These are phyloP conservation scores for Zygoascus meyerae DNA, from an alignment of 1,139 yeast genomes.

Conservation along the genomic window DNA sequence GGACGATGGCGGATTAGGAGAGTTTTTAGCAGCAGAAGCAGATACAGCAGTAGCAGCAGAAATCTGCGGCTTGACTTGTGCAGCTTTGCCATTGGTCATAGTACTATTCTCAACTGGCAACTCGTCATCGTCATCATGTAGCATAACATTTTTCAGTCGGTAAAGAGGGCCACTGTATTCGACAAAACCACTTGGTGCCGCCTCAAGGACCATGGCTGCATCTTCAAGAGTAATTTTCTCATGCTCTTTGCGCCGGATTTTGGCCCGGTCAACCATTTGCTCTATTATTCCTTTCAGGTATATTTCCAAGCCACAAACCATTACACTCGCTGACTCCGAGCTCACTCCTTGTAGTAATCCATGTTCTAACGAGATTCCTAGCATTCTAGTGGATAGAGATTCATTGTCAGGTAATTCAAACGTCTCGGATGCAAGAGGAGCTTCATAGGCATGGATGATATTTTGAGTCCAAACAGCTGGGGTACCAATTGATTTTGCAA, in stretches of 20 bases:
- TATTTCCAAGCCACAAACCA: constrained; percentile 70
- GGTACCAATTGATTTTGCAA: constrained; percentile 35
- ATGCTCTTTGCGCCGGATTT: constrained; percentile 15
- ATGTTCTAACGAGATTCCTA: constrained; percentile 83
- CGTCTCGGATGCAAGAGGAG: constrained; percentile 73
- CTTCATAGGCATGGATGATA: constrained; percentile 79
- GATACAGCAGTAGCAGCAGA: not conserved
- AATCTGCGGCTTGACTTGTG: not conserved
- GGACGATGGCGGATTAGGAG: too few species aligned
- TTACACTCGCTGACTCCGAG: constrained; percentile 67
- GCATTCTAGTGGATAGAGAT: constrained; percentile 59
- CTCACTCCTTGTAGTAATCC: constrained; percentile 83
- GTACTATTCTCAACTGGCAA: not conserved
- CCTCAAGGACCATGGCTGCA: constrained; percentile 28
- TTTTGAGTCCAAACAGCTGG: constrained; percentile 90
- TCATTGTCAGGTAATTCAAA: constrained; percentile 81
- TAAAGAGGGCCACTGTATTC: constrained; percentile 32
- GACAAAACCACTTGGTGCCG: constrained; percentile 30
- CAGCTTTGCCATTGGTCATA: not conserved
- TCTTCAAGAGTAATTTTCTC: constrained; percentile 31
- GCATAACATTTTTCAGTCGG: constrained; percentile 29
- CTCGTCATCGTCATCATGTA: constrained; percentile 27
- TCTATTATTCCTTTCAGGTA: constrained; percentile 73
- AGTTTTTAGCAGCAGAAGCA: not conserved
- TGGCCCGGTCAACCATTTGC: constrained; percentile 54